A percentile compares a stretch with the other conserved stretches of the same genome.
phyloP scores from a whole-genome alignment of 768 basidiomycete genomes.

The Boletus vermiculosoides region DNA sequence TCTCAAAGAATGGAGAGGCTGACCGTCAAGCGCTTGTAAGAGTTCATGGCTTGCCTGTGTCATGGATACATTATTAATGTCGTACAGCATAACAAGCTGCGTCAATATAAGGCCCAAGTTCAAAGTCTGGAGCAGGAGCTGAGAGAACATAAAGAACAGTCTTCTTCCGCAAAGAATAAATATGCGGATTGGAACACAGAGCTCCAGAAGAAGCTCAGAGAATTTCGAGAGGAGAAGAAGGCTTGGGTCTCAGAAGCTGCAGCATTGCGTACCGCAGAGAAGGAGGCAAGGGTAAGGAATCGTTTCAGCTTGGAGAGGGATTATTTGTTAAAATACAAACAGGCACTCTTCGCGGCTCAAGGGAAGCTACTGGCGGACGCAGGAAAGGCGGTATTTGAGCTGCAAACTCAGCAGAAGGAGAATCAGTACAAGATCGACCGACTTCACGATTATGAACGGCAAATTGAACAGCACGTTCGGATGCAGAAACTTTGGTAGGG shows the following conservation, averaged over 20 bases:
- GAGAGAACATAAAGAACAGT: slow-evolving; percentile 69
- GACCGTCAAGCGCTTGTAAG: slow-evolving; percentile 81
- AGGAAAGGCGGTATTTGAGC: slow-evolving; percentile 60
- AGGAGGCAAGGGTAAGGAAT: slow-evolving; percentile 58
- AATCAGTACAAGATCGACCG: slow-evolving; percentile 79
- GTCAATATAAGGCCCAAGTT: slow-evolving; percentile 71
- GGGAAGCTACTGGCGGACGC: slow-evolving; percentile 68
- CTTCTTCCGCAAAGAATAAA: slow-evolving; percentile 69
- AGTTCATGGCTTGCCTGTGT: slow-evolving; percentile 6
- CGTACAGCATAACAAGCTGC: slow-evolving; percentile 74
- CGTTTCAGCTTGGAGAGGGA: not conserved
- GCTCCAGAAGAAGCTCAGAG: slow-evolving; percentile 72
- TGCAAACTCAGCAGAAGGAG: slow-evolving; percentile 76
- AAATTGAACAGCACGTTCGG: slow-evolving; percentile 77
- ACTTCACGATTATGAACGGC: slow-evolving; percentile 80
- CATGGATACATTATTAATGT: slow-evolving; percentile 6
- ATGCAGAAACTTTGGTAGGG: slow-evolving; percentile 77
- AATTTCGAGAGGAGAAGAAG: slow-evolving; percentile 77
- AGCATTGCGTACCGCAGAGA: slow-evolving; percentile 63
- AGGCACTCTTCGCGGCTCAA: slow-evolving; percentile 72
- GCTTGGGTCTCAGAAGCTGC: slow-evolving; percentile 71
- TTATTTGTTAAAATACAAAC: not conserved
- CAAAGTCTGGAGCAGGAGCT: slow-evolving; percentile 65
- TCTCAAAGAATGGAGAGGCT: slow-evolving; percentile 72
- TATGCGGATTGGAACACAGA: slow-evolving; percentile 84